Base-by-base conservation (phyloP, 192 early-diverging fungal species). In the Podila minutissima region DNA sequence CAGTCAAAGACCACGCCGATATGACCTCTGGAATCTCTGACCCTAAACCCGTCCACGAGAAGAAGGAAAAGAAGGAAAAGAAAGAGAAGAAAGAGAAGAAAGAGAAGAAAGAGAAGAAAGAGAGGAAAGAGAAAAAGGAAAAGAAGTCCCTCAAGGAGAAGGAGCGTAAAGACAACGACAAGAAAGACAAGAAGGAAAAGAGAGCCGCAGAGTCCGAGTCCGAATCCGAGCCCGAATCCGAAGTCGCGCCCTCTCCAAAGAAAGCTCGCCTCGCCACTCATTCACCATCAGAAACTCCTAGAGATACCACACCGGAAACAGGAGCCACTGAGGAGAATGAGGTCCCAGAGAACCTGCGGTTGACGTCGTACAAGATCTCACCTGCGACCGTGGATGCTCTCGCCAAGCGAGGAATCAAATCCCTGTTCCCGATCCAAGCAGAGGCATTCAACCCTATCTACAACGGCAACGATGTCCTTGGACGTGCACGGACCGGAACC, bases 341-440 rank as follows among this genome's bases (percentile, higher is more conserved):
- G 28, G 82, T 92, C 61, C 83, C 88, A 62, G 90, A 90, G 38
- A 84, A 89, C 61, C 68, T 90, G 55, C 84, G 77, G 0, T 66
- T 94, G 50, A 79, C 82, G 75, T 87, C 84, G 59, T 94, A 92
- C 75, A 84, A 88, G 29, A 83, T 95, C 63, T 88, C 91, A 3
- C 83, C 86, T 29, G 82, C 89, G 20, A 97, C 95, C 26, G 69
- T 95, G 59, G 84, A 84, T 38, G 89, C 92, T 3, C 89, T 99
- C 41, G 77, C 83, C n/a, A 74, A 67, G 4, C 91, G 93, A 49
- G 94, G 94, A 41, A 93, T 98, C 65, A 89, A 89, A 26, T 84
- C 91, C 8, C 88, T 99, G 24, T 99, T 99, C 83, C 96, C 96
- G 13, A 99, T 99, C 59, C 97, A 99, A 83, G 95, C 96, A 33